phyloP scores from a whole-genome alignment of 805 yeast genomes.

The Starmerella floris region DNA sequence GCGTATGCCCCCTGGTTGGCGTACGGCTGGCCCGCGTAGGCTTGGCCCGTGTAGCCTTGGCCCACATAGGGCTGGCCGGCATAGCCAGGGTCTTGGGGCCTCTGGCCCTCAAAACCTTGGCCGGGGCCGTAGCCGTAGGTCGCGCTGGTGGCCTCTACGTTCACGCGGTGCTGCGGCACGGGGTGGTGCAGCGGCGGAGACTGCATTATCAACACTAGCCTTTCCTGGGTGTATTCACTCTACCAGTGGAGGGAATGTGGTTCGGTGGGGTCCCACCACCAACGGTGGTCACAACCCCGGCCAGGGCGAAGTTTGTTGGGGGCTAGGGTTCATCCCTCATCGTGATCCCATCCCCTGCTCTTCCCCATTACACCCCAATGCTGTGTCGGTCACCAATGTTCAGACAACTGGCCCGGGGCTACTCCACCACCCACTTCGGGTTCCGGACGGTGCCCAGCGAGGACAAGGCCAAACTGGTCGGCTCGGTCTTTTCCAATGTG shows the following conservation, averaged over 20 bases:
- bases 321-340: too few species aligned
- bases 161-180: constrained; percentile 34
- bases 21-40: constrained; percentile 18
- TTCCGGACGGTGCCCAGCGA: constrained; percentile 64
- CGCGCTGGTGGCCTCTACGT: constrained; percentile 21
- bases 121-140: neutral
- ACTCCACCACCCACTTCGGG: constrained; percentile 79
- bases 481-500: constrained; percentile 83
- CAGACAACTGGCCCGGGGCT: constrained; percentile 3
- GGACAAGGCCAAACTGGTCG: constrained; percentile 60
- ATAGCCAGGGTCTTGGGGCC: neutral
- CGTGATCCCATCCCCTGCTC: too few species aligned
- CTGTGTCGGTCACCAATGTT: too few species aligned
- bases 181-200: constrained; percentile 35
- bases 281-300: too few species aligned
- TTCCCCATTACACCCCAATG: too few species aligned
- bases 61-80: neutral
- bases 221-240: neutral
- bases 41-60: constrained; percentile 1
- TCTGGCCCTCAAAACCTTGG: neutral
- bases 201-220: constrained; percentile 15
- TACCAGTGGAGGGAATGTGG: neutral
- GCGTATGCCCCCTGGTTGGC: neutral
- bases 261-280: too few species aligned
- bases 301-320: too few species aligned